phyloP scores from a whole-genome alignment of 306 rosid species.

The Medicago ruthenica region DNA sequence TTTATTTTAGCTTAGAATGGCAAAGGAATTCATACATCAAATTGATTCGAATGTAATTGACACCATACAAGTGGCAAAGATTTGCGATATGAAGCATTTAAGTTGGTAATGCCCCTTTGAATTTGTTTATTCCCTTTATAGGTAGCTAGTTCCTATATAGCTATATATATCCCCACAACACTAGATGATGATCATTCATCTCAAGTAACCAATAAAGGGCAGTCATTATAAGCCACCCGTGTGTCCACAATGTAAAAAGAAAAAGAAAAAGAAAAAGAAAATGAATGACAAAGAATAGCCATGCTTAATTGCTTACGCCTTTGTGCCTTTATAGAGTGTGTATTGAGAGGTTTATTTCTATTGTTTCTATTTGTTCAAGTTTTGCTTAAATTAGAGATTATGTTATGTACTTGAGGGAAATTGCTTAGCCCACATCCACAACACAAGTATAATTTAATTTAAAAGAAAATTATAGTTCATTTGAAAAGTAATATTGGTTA shows the following conservation, averaged over 20 bases:
- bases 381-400: neutral
- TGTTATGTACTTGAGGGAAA: too few relatives aligned
- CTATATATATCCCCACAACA: neutral
- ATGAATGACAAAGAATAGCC: neutral
- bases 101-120: constrained; percentile 7
- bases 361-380: neutral
- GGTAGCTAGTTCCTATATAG: constrained; percentile 23
- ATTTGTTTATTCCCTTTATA: neutral
- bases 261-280: too few relatives aligned
- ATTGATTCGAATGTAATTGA: constrained; percentile 1
- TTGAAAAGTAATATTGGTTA: too few relatives aligned
- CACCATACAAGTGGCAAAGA: constrained; percentile 19
- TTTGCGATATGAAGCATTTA: constrained; percentile 5
- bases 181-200: constrained; percentile 29
- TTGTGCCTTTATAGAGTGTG: too few relatives aligned
- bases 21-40: neutral
- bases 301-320: too few relatives aligned
- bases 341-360: too few relatives aligned
- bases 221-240: constrained; percentile 5
- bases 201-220: constrained; percentile 30
- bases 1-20: constrained; percentile 18
- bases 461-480: too few relatives aligned
- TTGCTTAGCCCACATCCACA: neutral
- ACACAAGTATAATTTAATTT: too few relatives aligned
- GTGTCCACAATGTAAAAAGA: neutral